Base-by-base conservation (phyloP, 768 basidiomycete genomes). In the Boletus eberwhitei region DNA sequence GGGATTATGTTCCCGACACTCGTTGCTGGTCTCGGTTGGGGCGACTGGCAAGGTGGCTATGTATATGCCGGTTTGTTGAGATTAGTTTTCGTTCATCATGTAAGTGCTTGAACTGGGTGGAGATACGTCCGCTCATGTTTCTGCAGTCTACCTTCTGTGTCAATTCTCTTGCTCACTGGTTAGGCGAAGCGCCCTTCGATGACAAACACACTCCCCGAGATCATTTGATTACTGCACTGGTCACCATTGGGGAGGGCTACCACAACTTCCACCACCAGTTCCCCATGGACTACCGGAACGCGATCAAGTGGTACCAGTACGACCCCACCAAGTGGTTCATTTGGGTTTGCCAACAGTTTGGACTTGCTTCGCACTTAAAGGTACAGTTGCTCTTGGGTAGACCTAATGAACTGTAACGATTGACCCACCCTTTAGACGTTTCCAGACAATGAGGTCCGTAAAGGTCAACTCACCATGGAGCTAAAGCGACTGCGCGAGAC, bases 261-360 rank as follows among this genome's bases (percentile, higher is more conserved):
- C 94, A 98, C 79, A 98, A 98, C 74, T 96, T 96, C 83, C 94
- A 98, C 75, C 94, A 98, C 67, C 84, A 83, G 54, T 96, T 96
- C 83, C 94, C 94, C 8, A 93, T 93, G 90, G 94, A 98, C 72
- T 98, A 94, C 77, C 83, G 94, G 24, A 96, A 96, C 66, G 94
- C 94, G 53, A 93, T 96, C 79, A 92, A 79, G 72, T 87, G 86
- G 85, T 84, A 84, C 68, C 92, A 94, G 69, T 93, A 93, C 64
- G 91, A 94, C 67, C 92, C 92, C 4, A 94, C 93, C 4, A 94
- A 96, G 74, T 95, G 93, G 94, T 85, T 87, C 71, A 87, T 87
- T 65, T 74, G 72, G 69, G 73, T 75, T 45, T 77, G 75, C 67
- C 67, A 75, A 48, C 51, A 68, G 59, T 26, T 85, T 52, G 84